Evolutionary conservation across 2,329 filamentous ascomycete genomes (phyloP).

Genomic region (Penicillium janthinellum): DNA sequence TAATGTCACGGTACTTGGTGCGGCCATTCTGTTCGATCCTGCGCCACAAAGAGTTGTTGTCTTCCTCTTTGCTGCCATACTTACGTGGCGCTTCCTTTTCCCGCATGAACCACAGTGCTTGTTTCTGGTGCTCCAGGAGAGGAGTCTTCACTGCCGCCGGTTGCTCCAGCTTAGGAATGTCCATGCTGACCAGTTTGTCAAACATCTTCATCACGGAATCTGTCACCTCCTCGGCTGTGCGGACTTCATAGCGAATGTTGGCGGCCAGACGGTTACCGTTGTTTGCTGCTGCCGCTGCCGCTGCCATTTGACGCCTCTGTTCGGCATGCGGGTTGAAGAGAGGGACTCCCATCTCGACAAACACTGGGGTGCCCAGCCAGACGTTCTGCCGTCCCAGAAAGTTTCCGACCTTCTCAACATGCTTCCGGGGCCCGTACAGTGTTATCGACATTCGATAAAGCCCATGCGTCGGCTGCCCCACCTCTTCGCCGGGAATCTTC

Average conservation of each 20-base stretch:
- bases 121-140: conserved; percentile 83
- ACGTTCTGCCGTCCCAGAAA: conserved; percentile 68
- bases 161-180: conserved; percentile 74
- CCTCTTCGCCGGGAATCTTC: conserved; percentile 63
- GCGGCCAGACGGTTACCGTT: conserved; percentile 25
- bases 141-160: conserved; percentile 63
- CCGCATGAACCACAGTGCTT: conserved; percentile 84
- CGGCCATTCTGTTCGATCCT: conserved; percentile 59
- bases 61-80: conserved; percentile 60
- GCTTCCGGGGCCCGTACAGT: conserved; percentile 74
- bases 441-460: conserved; percentile 69
- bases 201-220: conserved; percentile 85
- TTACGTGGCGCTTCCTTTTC: conserved; percentile 69
- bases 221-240: conserved; percentile 83
- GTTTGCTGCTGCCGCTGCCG: conserved; percentile 24
- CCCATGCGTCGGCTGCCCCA: conserved; percentile 64
- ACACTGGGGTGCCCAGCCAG: conserved; percentile 66
- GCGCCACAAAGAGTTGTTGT: conserved; percentile 77
- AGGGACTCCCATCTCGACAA: conserved; percentile 67
- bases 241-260: conserved; percentile 45
- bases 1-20: conserved; percentile 75
- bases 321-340: conserved; percentile 75
- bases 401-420: conserved; percentile 65
- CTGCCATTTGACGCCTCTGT: conserved; percentile 49
- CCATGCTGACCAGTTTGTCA: conserved; percentile 74